Evolutionary conservation across 2,329 filamentous ascomycete genomes (phyloP).

Genomic region (Cephalotrichum gorgonifer): DNA sequence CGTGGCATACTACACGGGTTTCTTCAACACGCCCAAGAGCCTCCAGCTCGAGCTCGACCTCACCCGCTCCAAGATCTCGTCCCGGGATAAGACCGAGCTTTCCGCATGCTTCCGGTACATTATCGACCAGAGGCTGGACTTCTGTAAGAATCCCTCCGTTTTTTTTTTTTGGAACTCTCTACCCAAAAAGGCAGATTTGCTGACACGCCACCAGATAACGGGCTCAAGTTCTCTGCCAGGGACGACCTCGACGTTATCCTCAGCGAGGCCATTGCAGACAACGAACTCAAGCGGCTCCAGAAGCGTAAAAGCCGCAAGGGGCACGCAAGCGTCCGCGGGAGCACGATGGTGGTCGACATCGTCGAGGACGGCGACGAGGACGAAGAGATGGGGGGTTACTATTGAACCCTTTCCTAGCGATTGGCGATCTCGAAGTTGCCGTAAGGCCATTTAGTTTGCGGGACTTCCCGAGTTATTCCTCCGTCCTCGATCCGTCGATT

Average conservation of each 20-base stretch:
- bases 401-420: background rate
- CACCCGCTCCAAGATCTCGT: background rate
- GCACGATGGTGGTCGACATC: background rate
- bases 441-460: no score
- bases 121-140: conserved; percentile 20
- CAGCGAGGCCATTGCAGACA: conserved; percentile 7
- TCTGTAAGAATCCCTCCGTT: conserved; percentile 19
- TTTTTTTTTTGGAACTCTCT: background rate
- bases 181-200: background rate
- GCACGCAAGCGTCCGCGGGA: background rate
- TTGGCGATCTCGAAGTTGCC: background rate
- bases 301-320: conserved; percentile 3
- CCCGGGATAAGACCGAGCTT: conserved; percentile 2
- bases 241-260: conserved; percentile 4
- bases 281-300: conserved; percentile 8
- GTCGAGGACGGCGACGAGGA: background rate
- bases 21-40: conserved; percentile 10
- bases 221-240: background rate
- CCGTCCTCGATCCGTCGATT: no score
- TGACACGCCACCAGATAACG: conserved; percentile 5
- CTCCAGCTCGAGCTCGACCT: conserved; percentile 9
- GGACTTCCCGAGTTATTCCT: no score
- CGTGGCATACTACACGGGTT: conserved; percentile 12
- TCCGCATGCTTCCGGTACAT: conserved; percentile 9
- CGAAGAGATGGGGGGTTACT: background rate